phyloP scores from a whole-genome alignment of 495 filamentous ascomycete genomes.

The Sordaria brevicollis region DNA sequence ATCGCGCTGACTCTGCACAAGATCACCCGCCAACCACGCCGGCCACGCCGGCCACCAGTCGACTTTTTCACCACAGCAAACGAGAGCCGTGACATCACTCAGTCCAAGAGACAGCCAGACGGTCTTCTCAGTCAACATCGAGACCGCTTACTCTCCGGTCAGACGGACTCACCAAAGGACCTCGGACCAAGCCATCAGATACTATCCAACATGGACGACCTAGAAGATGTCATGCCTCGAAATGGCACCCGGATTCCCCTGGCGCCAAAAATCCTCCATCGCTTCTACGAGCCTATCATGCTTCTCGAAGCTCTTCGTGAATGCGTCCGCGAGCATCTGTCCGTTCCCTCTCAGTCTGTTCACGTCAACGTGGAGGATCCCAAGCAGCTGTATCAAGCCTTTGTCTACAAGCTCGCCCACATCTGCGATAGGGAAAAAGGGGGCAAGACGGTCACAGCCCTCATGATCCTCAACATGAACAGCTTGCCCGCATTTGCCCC shows the following conservation, averaged over 20 bases:
- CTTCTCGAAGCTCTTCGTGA: neutral
- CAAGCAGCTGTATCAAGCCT: conserved; percentile 9
- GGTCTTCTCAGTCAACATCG: neutral
- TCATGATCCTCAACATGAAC: conserved; percentile 5
- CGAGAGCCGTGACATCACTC: neutral
- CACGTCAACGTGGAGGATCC: neutral
- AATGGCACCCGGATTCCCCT: neutral
- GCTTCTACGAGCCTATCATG: neutral
- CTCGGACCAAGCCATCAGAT: too few relatives aligned
- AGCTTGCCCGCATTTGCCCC: neutral
- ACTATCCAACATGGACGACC: too few relatives aligned
- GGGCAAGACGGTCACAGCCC: conserved; percentile 12
- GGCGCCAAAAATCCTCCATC: neutral
- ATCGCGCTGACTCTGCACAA: neutral
- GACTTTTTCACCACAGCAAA: neutral
- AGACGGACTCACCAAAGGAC: too few relatives aligned
- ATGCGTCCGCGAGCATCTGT: neutral
- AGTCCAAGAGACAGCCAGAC: neutral
- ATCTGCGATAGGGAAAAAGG: conserved; percentile 11
- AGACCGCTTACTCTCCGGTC: too few relatives aligned
- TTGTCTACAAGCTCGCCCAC: conserved; percentile 22
- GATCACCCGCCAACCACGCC: neutral
- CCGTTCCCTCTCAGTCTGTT: neutral
- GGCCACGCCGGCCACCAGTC: neutral
- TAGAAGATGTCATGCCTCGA: too few relatives aligned